phyloP scores from a whole-genome alignment of 305 asterid genomes.

The Solanum aculeatissimum region DNA sequence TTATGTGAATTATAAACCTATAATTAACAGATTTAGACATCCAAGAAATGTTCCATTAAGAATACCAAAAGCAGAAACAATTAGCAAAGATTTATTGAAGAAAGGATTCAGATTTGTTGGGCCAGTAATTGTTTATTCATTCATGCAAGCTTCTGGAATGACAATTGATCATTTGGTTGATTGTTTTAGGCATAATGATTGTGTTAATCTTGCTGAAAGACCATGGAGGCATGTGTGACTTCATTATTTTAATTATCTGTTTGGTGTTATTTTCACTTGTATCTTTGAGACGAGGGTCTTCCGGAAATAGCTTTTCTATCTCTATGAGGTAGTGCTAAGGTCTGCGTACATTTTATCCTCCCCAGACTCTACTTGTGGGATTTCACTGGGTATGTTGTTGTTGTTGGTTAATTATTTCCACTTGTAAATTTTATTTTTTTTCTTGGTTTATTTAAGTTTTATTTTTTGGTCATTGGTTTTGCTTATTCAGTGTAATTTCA shows the following conservation, averaged over 20 bases:
- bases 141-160: conserved; percentile 90
- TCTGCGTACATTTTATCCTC: no score
- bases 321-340: no score
- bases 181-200: conserved; percentile 59
- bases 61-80: conserved; percentile 75
- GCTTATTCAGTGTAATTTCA: background rate
- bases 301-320: no score
- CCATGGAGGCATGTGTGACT: conserved; percentile 79
- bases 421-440: background rate
- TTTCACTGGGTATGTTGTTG: no score
- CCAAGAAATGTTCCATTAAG: conserved; percentile 82
- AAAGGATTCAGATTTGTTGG: conserved; percentile 87
- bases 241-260: background rate
- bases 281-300: no score
- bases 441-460: background rate
- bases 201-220: conserved; percentile 69
- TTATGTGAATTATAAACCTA: conserved; percentile 62
- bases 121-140: conserved; percentile 78
- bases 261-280: background rate
- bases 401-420: no score
- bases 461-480: background rate
- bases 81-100: conserved; percentile 72
- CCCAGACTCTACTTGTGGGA: no score
- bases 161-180: conserved; percentile 76
- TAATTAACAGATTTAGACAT: conserved; percentile 54